Conservation (phyloP, 2,329 filamentous ascomycete species). For the Dendryphion nanum region DNA sequence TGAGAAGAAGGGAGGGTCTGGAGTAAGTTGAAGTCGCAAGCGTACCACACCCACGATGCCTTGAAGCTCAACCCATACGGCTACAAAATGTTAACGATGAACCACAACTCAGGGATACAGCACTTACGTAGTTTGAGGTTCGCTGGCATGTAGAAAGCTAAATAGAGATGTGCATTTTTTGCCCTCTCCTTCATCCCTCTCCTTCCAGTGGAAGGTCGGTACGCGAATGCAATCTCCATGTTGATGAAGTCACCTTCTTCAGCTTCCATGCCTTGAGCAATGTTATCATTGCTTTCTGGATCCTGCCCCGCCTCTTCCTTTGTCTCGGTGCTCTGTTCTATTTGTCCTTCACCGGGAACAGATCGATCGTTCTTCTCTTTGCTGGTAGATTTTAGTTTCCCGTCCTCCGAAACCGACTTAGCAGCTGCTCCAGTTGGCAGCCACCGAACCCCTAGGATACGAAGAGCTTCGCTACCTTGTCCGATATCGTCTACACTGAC, state of each 20-base stretch:
- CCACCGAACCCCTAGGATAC: conserved; percentile 71
- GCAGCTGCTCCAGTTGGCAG: conserved; percentile 69
- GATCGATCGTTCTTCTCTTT: conserved; percentile 52
- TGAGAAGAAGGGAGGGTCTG: conserved; percentile 75
- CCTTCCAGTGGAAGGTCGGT: conserved; percentile 61
- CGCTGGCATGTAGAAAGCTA: conserved; percentile 68
- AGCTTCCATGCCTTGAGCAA: conserved; percentile 65
- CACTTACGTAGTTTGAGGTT: conserved; percentile 52
- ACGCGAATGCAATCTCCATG: conserved; percentile 72
- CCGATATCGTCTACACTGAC: conserved; percentile 74
- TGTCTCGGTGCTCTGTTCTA: conserved; percentile 34
- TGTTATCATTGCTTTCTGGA: conserved; percentile 32
- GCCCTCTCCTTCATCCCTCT: conserved; percentile 62
- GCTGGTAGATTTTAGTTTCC: conserved; percentile 52
- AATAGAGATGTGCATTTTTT: conserved; percentile 70
- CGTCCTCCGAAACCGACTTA: conserved; percentile 58
- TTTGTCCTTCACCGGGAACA: conserved; percentile 45
- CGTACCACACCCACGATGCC: conserved; percentile 71
- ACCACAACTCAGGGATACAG: neutral
- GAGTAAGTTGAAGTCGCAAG: conserved; percentile 68
- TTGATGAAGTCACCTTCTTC: conserved; percentile 79
- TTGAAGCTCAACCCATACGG: conserved; percentile 73
- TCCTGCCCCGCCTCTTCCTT: conserved; percentile 24
- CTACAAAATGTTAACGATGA: conserved; percentile 29
- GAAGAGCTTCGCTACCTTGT: conserved; percentile 69